Evolutionary conservation across 2,329 filamentous ascomycete genomes (phyloP).

Genomic region (Colletotrichum sp.): DNA sequence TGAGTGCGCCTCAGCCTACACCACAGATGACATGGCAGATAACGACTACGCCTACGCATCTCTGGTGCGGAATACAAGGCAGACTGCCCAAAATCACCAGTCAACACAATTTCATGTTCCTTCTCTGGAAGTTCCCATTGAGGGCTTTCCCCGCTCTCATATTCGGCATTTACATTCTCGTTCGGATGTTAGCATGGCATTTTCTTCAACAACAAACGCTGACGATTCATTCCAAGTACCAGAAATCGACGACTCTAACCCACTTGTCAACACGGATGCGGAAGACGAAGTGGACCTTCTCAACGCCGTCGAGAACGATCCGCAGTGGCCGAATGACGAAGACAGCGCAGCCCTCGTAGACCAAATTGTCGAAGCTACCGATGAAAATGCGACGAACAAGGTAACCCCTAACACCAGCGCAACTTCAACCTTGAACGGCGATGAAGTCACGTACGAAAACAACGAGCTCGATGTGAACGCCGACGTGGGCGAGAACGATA

Average conservation of each 20-base stretch:
- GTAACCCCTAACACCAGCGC: conserved; percentile 29
- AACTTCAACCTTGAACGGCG: conserved; percentile 36
- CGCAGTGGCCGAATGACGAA: not conserved
- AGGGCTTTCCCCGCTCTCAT: not conserved
- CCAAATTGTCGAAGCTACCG: not conserved
- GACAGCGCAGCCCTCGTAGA: not conserved
- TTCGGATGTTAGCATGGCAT: conserved; percentile 21
- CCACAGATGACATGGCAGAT: conserved; percentile 9
- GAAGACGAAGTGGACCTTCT: not conserved
- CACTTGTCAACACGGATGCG: conserved; percentile 27
- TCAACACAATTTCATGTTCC: not conserved
- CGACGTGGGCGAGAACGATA: conserved; percentile 8
- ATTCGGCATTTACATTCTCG: conserved; percentile 11
- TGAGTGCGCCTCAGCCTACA: not conserved
- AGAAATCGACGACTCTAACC: conserved; percentile 27
- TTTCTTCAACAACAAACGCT: conserved; percentile 26
- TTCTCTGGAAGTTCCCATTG: not conserved
- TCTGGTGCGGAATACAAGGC: not conserved
- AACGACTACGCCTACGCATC: not conserved
- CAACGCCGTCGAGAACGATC: not conserved
- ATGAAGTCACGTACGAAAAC: conserved; percentile 29
- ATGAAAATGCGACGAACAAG: conserved; percentile 6
- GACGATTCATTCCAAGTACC: conserved; percentile 27
- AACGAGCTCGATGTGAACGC: conserved; percentile 35
- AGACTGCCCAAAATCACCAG: not conserved